Evolutionary conservation across 768 basidiomycete genomes (phyloP), one percentile per base, ranked within the genome.

Genomic region (Vararia minispora): DNA sequence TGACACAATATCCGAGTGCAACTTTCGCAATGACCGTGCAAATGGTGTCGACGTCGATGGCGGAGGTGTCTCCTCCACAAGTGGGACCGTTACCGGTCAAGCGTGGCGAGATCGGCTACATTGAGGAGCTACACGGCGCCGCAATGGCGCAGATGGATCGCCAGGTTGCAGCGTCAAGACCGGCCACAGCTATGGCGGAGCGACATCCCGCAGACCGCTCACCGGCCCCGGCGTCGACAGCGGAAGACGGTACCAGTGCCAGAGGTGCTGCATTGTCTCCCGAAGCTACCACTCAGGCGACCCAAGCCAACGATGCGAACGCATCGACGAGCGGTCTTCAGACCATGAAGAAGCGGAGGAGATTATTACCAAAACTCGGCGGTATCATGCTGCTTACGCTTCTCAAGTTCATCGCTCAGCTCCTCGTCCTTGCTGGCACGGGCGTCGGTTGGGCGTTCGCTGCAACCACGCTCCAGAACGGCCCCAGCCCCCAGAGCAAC

Each of bases 61-160:
- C 23, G 20, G 52, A 55, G 40, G 60, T 61, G 51, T 38, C 48
- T 45, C 61, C 63, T 48, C 61, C 58, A 39, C 63, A 79, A 63
- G 76, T 76, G 49, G 76, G 63, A 29, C 76, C 78, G 39, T 58
- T 79, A 51, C 79, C 79, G 37, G 54, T 52, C 30, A 81, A 80
- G 54, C 64, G 68, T 14, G 80, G 78, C 20, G 79, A 81, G 51
- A 74, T 83, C 36, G 79, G 79, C 16, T 83, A 62, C 50, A 43
- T 61, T 21, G 75, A 74, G 37, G 63, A 57, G 9, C 37, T 61
- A 14, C 62, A 62, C 39, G 54, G 46, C 24, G 38, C 24, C 45
- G 48, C 41, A 42, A 43, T 35, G 31, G 27, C 37, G 44, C 16
- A 28, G 42, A 16, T 22, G 48, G 42, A n/a, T n/a, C 3, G 49